Evolutionary conservation across 768 basidiomycete species (phyloP).

Genomic region (Cystofilobasidium bisporidii): DNA sequence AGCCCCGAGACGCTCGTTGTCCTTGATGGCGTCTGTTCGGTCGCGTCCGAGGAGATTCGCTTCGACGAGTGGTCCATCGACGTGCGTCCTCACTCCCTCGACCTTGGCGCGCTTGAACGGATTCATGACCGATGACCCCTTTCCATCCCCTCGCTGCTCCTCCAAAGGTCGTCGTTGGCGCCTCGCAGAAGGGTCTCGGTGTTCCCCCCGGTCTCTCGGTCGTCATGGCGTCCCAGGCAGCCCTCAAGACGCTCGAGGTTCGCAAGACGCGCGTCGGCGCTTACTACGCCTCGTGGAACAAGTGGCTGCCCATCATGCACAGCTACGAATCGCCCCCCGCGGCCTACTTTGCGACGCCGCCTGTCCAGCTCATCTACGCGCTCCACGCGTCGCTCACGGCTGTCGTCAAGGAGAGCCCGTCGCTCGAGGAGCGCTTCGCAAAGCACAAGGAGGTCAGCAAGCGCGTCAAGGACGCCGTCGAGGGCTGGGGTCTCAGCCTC

Average conservation of each 20-base stretch:
- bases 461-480: constrained; percentile 59
- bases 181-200: constrained; percentile 81
- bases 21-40: constrained; percentile 90
- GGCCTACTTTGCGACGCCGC: constrained; percentile 87
- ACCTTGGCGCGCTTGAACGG: too few species aligned
- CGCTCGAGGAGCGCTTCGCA: constrained; percentile 67
- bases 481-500: constrained; percentile 60
- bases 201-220: constrained; percentile 88
- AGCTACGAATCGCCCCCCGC: constrained; percentile 73
- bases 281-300: constrained; percentile 56
- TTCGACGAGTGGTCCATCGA: constrained; percentile 93
- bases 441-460: constrained; percentile 61
- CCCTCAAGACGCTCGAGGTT: constrained; percentile 57
- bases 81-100: too few species aligned
- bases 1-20: constrained; percentile 81
- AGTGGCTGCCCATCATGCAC: constrained; percentile 59
- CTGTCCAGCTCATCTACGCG: constrained; percentile 87
- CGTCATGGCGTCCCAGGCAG: constrained; percentile 66
- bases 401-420: constrained; percentile 54
- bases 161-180: constrained; percentile 26
- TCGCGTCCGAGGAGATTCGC: constrained; percentile 87
- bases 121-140: too few species aligned
- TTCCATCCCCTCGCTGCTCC: too few species aligned
- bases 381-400: constrained; percentile 67
- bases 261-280: constrained; percentile 57